Evolutionary conservation across 345 rosid genomes (phyloP), one percentile per base, ranked within the genome.

Genomic region (Brassica napus): DNA sequence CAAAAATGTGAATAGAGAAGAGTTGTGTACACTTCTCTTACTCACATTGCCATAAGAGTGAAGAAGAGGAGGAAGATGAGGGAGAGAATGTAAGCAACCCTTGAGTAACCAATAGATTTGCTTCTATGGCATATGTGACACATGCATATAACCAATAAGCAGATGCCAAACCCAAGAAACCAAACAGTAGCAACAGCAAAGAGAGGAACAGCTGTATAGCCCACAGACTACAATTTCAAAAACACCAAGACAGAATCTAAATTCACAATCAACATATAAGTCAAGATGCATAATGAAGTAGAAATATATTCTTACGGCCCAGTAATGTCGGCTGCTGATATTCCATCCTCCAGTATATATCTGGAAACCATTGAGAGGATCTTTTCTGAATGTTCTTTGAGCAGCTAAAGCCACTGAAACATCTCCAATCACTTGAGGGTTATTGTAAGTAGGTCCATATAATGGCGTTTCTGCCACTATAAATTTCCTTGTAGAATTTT

Each of bases 311-410:
- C 98, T 86, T 86, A 95, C 99, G 61, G 98, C 94, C 99, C 98
- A 95, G 77, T 95, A 95, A 84, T 93, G 99, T 10, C 76, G 91
- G 6, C 88, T 86, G 31, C 86, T 86, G 62, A 93, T 86, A 75
- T 91, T 87, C 99, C 99, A 95, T 11, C 99, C 99, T 37, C 93
- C 92, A 3, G 90, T 77, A 72, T 93, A 95, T 82, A 75, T 85
- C 68, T 85, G 86, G 79, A 87, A 95, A 21, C 92, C 92, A 74
- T 87, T 79, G 12, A 89, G 84, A 62, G 99, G 99, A 87, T 95
- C 98, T 84, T 84, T 90, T 76, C 99, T 87, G 85, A 83, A 80
- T 63, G 98, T 95, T 86, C 91, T 85, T 68, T 86, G 83, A 34
- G 95, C 89, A 68, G 98, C 97, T 65, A 95, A 83, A 61, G 81